These are phyloP conservation scores for Cutaneotrichosporon sp. DNA, from an alignment of 1,284 basidiomycete genomes.

Conservation along the genomic window DNA sequence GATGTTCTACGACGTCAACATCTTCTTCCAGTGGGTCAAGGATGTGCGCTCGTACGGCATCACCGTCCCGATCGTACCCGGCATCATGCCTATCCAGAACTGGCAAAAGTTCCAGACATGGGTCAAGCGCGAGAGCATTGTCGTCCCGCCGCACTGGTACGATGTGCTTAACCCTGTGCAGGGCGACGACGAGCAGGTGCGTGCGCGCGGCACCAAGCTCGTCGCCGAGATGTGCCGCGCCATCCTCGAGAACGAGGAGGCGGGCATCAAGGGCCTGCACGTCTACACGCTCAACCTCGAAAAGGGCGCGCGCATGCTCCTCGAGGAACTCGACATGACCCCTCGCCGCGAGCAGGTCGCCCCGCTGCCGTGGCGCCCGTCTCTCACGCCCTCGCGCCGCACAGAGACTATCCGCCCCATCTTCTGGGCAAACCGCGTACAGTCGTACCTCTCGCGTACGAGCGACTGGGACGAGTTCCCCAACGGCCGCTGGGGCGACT, in stretches of 20 bases:
- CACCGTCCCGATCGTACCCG: constrained; percentile 85
- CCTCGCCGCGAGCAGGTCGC: constrained; percentile 79
- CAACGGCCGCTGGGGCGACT: constrained; percentile 96
- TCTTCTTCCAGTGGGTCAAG: constrained; percentile 79
- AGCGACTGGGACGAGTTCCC: constrained; percentile 99
- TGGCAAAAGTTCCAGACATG: constrained; percentile 95
- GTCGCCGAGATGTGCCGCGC: constrained; percentile 81
- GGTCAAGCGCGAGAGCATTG: constrained; percentile 76
- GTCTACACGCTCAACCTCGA: constrained; percentile 99
- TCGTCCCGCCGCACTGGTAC: constrained; percentile 74
- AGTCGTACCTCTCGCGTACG: constrained; percentile 81
- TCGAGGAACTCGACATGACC: constrained; percentile 79
- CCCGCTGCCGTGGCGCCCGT: constrained; percentile 90
- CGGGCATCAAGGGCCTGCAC: constrained; percentile 81
- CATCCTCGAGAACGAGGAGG: constrained; percentile 64
- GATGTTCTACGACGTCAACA: constrained; percentile 90
- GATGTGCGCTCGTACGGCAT: constrained; percentile 79
- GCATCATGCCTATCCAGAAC: constrained; percentile 92
- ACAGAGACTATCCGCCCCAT: constrained; percentile 87
- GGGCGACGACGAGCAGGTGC: constrained; percentile 84
- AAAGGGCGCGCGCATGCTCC: constrained; percentile 85
- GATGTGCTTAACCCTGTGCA: constrained; percentile 82
- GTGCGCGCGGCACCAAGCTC: constrained; percentile 78
- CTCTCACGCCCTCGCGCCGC: constrained; percentile 79
- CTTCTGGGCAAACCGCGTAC: constrained; percentile 78